Evolutionary conservation across 768 basidiomycete species (phyloP).

Genomic region (Lactarius evosmus): DNA sequence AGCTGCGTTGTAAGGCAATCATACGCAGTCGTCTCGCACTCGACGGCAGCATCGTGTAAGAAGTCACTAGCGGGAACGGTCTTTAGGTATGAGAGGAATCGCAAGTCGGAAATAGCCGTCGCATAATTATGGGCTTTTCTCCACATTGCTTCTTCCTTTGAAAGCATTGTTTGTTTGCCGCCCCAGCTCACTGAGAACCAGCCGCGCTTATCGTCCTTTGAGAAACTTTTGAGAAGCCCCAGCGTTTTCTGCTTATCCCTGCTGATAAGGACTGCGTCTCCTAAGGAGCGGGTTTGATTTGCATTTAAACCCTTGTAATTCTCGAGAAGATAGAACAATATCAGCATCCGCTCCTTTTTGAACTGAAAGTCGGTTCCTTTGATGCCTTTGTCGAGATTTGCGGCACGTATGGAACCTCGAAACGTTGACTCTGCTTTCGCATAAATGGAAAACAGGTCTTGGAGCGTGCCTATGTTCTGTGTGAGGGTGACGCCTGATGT

Average conservation of each 20-base stretch:
- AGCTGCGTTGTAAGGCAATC: slow-evolving; percentile 13
- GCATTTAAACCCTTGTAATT: neutral
- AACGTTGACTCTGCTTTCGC: neutral
- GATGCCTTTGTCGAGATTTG: slow-evolving; percentile 10
- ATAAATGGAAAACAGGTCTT: slow-evolving; percentile 8
- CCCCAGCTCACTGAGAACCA: neutral
- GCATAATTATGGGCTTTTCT: slow-evolving; percentile 6
- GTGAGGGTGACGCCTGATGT: neutral
- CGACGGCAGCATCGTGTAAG: neutral
- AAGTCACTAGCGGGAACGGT: neutral
- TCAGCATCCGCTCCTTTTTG: slow-evolving; percentile 12
- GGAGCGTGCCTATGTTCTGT: neutral
- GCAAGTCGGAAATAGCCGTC: neutral
- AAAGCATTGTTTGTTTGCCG: neutral
- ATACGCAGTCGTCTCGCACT: slow-evolving; percentile 6
- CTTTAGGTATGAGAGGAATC: slow-evolving; percentile 13
- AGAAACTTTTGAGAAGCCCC: neutral
- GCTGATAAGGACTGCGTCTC: neutral
- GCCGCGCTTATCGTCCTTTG: neutral
- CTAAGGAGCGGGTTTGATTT: neutral
- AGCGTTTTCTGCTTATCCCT: neutral
- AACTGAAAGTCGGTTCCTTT: neutral
- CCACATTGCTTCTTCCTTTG: slow-evolving; percentile 11
- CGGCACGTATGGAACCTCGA: neutral
- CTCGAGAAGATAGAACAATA: slow-evolving; percentile 4